A percentile compares a stretch with the other conserved stretches of the same genome.
These are phyloP conservation scores for Aspergillus nomiae DNA, from an alignment of 2,329 filamentous ascomycete genomes.

Conservation along the genomic window DNA sequence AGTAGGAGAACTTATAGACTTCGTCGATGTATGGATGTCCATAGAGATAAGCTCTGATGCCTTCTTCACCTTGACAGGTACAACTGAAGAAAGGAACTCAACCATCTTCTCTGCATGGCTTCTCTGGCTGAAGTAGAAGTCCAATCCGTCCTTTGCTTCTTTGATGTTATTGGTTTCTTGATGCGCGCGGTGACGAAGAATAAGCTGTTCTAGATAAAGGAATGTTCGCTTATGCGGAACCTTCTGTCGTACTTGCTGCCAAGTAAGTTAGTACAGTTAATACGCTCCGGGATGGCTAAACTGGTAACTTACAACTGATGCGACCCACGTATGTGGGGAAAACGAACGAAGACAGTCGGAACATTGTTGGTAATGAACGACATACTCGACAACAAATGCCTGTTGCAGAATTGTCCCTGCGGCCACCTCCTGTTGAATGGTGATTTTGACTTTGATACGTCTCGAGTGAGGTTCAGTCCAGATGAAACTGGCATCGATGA, in stretches of 20 bases:
- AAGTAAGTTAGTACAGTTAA: background rate
- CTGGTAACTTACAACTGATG: constrained; percentile 59
- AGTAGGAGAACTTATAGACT: constrained; percentile 94
- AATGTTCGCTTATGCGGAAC: constrained; percentile 92
- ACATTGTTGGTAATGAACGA: constrained; percentile 90
- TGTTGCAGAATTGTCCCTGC: constrained; percentile 77
- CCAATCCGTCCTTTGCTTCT: constrained; percentile 91
- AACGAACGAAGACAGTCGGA: constrained; percentile 94
- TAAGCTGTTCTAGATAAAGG: constrained; percentile 85
- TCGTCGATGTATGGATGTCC: constrained; percentile 86
- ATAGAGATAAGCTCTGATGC: constrained; percentile 92
- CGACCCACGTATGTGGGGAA: constrained; percentile 93
- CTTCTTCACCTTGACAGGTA: constrained; percentile 77
- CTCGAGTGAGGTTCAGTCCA: constrained; percentile 98
- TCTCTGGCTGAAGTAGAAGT: constrained; percentile 88
- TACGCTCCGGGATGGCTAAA: background rate
- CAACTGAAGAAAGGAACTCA: constrained; percentile 83
- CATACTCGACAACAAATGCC: constrained; percentile 90
- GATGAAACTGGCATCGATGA: constrained; percentile 94
- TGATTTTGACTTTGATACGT: constrained; percentile 91
- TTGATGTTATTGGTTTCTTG: constrained; percentile 97
- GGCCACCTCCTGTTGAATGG: constrained; percentile 74
- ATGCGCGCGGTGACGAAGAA: constrained; percentile 90
- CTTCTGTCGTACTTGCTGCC: constrained; percentile 84
- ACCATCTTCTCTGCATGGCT: constrained; percentile 93